Percentiles rank a stretch among this genome's conserved stretches.
Evolutionary conservation across 306 rosid species (phyloP).

Genomic region (Vigna unguiculata): DNA sequence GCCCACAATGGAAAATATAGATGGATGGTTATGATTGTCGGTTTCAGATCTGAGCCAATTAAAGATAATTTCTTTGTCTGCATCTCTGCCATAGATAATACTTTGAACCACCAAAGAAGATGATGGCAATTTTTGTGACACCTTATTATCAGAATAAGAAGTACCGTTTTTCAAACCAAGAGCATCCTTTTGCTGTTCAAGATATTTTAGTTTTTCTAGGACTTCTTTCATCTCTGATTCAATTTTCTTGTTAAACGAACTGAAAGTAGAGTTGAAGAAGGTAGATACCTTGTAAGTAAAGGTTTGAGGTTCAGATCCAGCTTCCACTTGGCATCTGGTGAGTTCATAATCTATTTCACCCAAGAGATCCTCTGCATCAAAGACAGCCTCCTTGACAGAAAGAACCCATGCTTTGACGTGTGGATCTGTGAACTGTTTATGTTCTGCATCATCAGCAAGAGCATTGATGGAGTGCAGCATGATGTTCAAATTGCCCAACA

Average conservation of each 20-base stretch:
- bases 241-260: neutral
- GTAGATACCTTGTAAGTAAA: no score
- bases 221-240: neutral
- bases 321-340: neutral
- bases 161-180: neutral
- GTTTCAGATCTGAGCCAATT: neutral
- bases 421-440: no score
- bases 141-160: neutral
- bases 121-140: neutral
- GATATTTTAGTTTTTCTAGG: neutral
- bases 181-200: neutral
- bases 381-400: neutral
- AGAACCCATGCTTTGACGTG: no score
- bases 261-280: no score
- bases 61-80: neutral
- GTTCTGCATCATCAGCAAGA: no score
- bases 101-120: neutral
- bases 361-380: neutral
- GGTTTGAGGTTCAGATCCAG: neutral
- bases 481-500: neutral
- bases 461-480: no score
- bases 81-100: neutral
- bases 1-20: neutral
- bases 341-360: slow-evolving; percentile 20
- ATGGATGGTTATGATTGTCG: neutral